Conservation (phyloP, 2,329 filamentous ascomycete species). For the Neocucurbitaria cava region DNA sequence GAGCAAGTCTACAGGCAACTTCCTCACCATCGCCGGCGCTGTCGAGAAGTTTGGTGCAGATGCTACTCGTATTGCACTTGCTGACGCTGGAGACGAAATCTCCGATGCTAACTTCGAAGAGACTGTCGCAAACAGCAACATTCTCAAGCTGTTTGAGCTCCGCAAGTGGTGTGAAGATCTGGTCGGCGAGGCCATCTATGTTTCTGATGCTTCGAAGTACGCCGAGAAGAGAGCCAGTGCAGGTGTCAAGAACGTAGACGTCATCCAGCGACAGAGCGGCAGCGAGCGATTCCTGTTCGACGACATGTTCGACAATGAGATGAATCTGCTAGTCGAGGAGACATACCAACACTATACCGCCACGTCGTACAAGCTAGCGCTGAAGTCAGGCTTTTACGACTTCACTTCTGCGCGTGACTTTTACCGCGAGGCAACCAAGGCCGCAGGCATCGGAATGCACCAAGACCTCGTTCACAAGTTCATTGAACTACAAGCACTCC, state of each 20-base stretch:
- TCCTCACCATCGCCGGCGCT: conserved; percentile 86
- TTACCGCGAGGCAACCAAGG: conserved; percentile 83
- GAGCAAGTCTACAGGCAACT: conserved; percentile 97
- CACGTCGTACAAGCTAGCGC: conserved; percentile 50
- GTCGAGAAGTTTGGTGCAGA: conserved; percentile 94
- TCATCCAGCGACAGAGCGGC: conserved; percentile 69
- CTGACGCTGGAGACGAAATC: conserved; percentile 92
- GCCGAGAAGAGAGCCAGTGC: conserved; percentile 50
- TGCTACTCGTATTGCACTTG: conserved; percentile 87
- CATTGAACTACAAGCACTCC: conserved; percentile 83
- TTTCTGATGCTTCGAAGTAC: conserved; percentile 54
- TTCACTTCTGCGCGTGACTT: conserved; percentile 86
- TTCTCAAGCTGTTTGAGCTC: conserved; percentile 81
- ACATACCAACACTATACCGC: conserved; percentile 76
- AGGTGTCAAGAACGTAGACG: conserved; percentile 59
- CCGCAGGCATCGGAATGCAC: conserved; percentile 85
- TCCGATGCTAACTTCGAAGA: conserved; percentile 98
- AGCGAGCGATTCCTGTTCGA: conserved; percentile 82
- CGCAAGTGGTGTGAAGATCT: conserved; percentile 94
- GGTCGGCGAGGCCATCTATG: conserved; percentile 64
- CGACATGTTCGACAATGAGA: conserved; percentile 88
- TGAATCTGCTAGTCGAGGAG: conserved; percentile 83
- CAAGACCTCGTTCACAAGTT: conserved; percentile 79
- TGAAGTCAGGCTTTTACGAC: conserved; percentile 78
- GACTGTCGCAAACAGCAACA: conserved; percentile 88